Conservation (phyloP, 176 grass and related monocot genomes). For the sorghum (Sorghum bicolor) region DNA sequence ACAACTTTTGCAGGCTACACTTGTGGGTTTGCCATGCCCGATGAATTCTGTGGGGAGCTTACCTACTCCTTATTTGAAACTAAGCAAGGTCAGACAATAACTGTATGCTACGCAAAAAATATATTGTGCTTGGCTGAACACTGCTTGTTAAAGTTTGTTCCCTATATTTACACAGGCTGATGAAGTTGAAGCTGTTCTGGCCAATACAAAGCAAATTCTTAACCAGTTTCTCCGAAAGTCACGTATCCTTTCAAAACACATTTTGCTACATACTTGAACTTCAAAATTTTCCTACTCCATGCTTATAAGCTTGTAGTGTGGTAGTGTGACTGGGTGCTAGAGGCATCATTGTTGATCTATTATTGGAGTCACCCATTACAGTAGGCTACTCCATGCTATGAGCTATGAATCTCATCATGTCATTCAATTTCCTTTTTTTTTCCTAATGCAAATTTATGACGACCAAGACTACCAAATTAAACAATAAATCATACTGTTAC, state of each 20-base stretch:
- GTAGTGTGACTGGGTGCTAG: conserved; percentile 1
- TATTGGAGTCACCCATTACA: background rate
- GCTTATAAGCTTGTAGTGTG: conserved; percentile 6
- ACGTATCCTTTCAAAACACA: conserved; percentile 50
- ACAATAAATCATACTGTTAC: conserved; percentile 5
- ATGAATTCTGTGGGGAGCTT: conserved; percentile 89
- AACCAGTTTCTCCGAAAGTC: conserved; percentile 93
- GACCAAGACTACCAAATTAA: background rate
- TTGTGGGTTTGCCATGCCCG: conserved; percentile 88
- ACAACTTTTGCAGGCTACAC: conserved; percentile 68
- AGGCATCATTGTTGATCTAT: conserved; percentile 11
- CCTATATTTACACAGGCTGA: conserved; percentile 61
- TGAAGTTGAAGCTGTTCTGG: conserved; percentile 90
- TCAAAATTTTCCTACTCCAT: conserved; percentile 20
- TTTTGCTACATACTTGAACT: background rate
- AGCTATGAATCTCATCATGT: conserved; percentile 7
- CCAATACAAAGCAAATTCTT: conserved; percentile 97
- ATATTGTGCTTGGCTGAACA: conserved; percentile 4
- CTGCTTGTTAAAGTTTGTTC: conserved; percentile 14
- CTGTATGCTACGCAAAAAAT: conserved; percentile 5
- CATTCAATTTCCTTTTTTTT: conserved; percentile 2
- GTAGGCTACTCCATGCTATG: background rate
- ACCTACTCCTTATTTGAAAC: conserved; percentile 77
- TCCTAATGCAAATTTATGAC: background rate
- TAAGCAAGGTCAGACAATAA: conserved; percentile 64